Evolutionary conservation across 2,329 filamentous ascomycete genomes (phyloP).

Genomic region (Exophiala calicioides): DNA sequence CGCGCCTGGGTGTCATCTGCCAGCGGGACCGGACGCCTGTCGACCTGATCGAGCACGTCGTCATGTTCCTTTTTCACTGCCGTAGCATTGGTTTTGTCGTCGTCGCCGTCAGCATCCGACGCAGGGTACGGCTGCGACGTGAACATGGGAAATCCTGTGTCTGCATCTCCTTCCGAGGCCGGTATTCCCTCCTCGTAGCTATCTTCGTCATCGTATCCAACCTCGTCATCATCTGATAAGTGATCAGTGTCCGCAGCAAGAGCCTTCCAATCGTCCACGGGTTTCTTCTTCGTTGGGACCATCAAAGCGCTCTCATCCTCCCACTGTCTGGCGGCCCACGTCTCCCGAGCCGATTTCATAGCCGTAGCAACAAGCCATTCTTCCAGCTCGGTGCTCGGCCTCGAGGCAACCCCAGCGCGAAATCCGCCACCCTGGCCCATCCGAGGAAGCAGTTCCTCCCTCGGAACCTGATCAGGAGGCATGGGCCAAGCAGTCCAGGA

Average conservation of each 20-base stretch:
- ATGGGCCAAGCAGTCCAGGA: slow-evolving; percentile 87
- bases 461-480: slow-evolving; percentile 61
- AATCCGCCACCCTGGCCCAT: background rate
- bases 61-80: slow-evolving; percentile 31
- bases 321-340: slow-evolving; percentile 39
- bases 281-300: background rate
- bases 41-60: slow-evolving; percentile 4
- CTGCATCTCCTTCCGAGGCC: slow-evolving; percentile 1
- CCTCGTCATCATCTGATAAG: slow-evolving; percentile 2
- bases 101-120: slow-evolving; percentile 11
- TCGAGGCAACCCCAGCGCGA: slow-evolving; percentile 4
- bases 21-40: slow-evolving; percentile 56
- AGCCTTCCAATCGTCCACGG: background rate
- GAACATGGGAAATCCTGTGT: slow-evolving; percentile 14
- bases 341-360: slow-evolving; percentile 67
- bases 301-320: slow-evolving; percentile 4
- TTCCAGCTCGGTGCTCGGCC: slow-evolving; percentile 64
- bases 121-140: slow-evolving; percentile 15
- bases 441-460: slow-evolving; percentile 52
- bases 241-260: background rate
- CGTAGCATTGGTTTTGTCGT: slow-evolving; percentile 22
- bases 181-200: slow-evolving; percentile 2
- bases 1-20: slow-evolving; percentile 71
- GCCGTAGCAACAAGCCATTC: slow-evolving; percentile 70
- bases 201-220: background rate